A percentile compares a stretch with the other conserved stretches of the same genome.
phyloP scores from a whole-genome alignment of 208 protist genomes.

The Balamuthia mandrillaris region DNA sequence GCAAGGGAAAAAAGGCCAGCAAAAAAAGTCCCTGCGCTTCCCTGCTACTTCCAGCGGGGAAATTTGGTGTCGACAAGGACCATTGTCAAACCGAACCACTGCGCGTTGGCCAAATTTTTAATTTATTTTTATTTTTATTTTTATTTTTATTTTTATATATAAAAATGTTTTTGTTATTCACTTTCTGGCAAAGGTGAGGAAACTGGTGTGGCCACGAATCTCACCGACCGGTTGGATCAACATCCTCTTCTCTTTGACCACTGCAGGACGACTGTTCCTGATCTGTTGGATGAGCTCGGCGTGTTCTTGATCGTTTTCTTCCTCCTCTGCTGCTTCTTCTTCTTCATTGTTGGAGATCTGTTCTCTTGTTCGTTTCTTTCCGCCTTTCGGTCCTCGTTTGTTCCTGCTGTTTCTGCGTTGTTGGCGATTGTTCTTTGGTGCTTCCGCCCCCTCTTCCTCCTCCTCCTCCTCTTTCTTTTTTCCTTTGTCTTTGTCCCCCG shows the following conservation, averaged over 20 bases:
- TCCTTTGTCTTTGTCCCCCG: not conserved
- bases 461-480: not conserved
- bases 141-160: no score
- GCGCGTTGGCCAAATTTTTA: no score
- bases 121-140: no score
- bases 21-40: no score
- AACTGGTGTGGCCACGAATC: conserved; percentile 55
- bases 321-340: not conserved
- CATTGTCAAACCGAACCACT: no score
- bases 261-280: no score
- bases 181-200: conserved; percentile 58
- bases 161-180: no score
- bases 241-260: not conserved
- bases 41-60: no score
- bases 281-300: not conserved
- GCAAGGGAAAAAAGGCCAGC: no score
- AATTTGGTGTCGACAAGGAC: no score
- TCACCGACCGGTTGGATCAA: conserved; percentile 11
- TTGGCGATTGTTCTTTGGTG: not conserved
- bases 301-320: not conserved
- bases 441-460: not conserved
- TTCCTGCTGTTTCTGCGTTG: not conserved
- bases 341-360: not conserved
- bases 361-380: not conserved
- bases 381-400: not conserved